phyloP scores from a whole-genome alignment of 257 asterid species.

The Scutellaria minor region DNA sequence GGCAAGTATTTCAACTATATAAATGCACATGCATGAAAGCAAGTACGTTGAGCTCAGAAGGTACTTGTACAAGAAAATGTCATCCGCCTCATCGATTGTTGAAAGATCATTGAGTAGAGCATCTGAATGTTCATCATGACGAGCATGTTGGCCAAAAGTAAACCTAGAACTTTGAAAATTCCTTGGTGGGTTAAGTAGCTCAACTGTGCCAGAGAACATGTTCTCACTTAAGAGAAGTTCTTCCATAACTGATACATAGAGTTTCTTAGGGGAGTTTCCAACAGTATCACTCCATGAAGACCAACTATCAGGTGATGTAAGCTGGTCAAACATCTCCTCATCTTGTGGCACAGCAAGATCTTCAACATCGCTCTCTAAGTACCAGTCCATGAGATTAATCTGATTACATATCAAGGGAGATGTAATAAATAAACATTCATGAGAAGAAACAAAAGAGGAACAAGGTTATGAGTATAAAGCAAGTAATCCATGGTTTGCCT shows the following conservation, averaged over 20 bases:
- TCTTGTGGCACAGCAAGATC: conserved; percentile 40
- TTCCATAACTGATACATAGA: conserved; percentile 32
- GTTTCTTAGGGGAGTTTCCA: conserved; percentile 38
- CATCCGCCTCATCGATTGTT: conserved; percentile 44
- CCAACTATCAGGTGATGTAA: conserved; percentile 45
- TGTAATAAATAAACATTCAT: conserved; percentile 14
- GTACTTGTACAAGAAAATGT: conserved; percentile 50
- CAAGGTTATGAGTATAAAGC: not conserved
- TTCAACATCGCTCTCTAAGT: conserved; percentile 32
- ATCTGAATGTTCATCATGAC: conserved; percentile 32
- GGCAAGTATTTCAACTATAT: conserved; percentile 33
- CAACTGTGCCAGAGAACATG: conserved; percentile 29
- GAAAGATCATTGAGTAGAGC: conserved; percentile 39
- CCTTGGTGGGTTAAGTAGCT: conserved; percentile 21
- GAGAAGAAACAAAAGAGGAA: not conserved
- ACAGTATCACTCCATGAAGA: conserved; percentile 38
- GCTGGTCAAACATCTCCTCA: conserved; percentile 34
- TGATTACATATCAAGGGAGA: not conserved
- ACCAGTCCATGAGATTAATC: conserved; percentile 47
- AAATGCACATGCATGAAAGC: conserved; percentile 41
- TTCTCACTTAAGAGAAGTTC: conserved; percentile 30
- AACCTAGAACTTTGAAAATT: not conserved
- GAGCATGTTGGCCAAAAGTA: conserved; percentile 30
- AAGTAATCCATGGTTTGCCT: not conserved
- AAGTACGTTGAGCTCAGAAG: conserved; percentile 42